Evolutionary conservation across 2,329 filamentous ascomycete genomes (phyloP).

Genomic region (Acrodontium crateriforme): DNA sequence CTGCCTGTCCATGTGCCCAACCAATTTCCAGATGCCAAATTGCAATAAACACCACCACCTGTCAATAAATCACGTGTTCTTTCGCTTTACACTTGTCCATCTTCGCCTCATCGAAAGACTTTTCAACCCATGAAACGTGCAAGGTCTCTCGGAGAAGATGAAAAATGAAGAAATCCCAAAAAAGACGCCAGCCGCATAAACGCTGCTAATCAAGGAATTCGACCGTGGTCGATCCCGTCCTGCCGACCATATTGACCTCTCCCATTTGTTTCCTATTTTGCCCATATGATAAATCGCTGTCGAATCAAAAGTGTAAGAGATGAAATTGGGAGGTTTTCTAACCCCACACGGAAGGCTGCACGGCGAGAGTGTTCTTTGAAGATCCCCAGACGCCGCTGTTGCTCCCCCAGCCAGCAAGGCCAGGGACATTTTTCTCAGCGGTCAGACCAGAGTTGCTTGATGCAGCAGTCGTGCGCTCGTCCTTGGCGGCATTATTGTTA

Average conservation of each 20-base stretch:
- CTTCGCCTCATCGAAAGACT: neutral
- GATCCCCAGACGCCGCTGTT: slow-evolving; percentile 75
- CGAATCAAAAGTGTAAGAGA: neutral
- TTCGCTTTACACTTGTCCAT: neutral
- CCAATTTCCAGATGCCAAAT: neutral
- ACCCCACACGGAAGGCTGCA: slow-evolving; percentile 90
- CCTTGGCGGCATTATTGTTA: slow-evolving; percentile 30
- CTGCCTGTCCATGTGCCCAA: neutral
- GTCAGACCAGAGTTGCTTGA: slow-evolving; percentile 41
- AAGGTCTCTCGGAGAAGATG: neutral
- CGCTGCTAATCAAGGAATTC: neutral
- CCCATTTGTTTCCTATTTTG: neutral
- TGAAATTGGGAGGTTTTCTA: too few relatives aligned
- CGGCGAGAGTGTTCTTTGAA: slow-evolving; percentile 59
- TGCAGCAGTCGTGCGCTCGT: slow-evolving; percentile 43
- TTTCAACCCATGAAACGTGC: neutral
- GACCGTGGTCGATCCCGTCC: neutral
- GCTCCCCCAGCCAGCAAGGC: slow-evolving; percentile 56
- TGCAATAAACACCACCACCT: neutral
- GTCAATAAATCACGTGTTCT: neutral
- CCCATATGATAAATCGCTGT: neutral
- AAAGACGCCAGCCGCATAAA: neutral
- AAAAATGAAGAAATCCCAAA: neutral
- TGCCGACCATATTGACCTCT: neutral
- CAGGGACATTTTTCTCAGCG: slow-evolving; percentile 29